Conservation (phyloP, 441 rosid species). For the Omphalea diandra region DNA sequence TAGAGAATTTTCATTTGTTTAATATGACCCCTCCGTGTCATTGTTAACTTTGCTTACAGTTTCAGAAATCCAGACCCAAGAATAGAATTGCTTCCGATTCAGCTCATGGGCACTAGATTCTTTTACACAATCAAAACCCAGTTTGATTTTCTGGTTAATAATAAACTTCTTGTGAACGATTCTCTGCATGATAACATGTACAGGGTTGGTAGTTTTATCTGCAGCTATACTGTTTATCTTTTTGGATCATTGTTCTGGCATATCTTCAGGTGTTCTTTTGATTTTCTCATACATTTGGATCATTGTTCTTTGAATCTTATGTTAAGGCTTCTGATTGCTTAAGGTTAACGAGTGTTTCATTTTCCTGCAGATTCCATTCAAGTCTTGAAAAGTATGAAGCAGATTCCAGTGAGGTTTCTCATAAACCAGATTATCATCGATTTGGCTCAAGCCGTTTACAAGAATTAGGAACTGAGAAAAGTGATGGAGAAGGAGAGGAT, state of each 20-base stretch:
- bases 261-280: constrained; percentile 48
- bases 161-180: constrained; percentile 25
- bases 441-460: constrained; percentile 19
- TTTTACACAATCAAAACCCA: constrained; percentile 26
- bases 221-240: constrained; percentile 37
- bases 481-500: constrained; percentile 21
- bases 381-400: constrained; percentile 25
- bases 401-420: constrained; percentile 15
- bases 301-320: not conserved
- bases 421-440: constrained; percentile 1
- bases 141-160: constrained; percentile 28
- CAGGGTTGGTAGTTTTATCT: constrained; percentile 34
- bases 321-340: constrained; percentile 9
- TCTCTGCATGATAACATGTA: constrained; percentile 38
- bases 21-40: not conserved
- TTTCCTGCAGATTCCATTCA: constrained; percentile 24
- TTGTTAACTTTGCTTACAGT: constrained; percentile 30
- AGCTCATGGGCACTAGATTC: constrained; percentile 36
- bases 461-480: too few species aligned
- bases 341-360: not conserved
- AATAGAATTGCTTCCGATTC: constrained; percentile 16
- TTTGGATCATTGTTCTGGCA: constrained; percentile 28
- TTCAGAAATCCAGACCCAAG: constrained; percentile 7
- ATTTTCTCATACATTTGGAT: not conserved
- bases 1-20: constrained; percentile 12